A percentile compares a stretch with the other conserved stretches of the same genome.
Conservation (phyloP, 2,329 filamentous ascomycete genomes). For the Xylariaceae sp. region DNA sequence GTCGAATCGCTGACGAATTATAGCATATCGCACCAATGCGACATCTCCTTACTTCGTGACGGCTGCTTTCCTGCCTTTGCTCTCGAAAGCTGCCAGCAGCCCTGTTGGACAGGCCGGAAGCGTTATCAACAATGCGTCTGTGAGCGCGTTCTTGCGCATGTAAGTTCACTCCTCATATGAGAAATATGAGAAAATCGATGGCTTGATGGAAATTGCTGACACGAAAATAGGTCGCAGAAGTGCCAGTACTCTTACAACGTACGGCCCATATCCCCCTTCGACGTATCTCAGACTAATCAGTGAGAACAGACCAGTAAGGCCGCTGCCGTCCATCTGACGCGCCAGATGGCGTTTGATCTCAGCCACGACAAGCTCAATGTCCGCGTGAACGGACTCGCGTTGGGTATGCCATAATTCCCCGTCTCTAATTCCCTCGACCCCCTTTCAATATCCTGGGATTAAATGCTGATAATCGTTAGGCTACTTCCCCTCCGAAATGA, state of each 20-base stretch:
- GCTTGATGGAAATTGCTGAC: background rate
- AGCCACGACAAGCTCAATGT: conserved; percentile 28
- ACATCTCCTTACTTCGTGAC: conserved; percentile 47
- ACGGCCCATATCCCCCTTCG: background rate
- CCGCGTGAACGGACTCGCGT: conserved; percentile 28
- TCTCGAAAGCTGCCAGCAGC: conserved; percentile 42
- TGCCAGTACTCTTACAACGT: conserved; percentile 29
- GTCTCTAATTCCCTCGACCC: background rate
- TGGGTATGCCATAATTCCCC: conserved; percentile 19
- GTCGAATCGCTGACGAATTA: background rate
- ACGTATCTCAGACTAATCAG: background rate
- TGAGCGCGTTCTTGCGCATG: conserved; percentile 46
- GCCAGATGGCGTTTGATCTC: conserved; percentile 28
- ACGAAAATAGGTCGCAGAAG: conserved; percentile 19
- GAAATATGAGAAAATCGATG: too few relatives aligned
- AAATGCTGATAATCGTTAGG: conserved; percentile 12
- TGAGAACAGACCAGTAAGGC: conserved; percentile 24
- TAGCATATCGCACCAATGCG: conserved; percentile 46
- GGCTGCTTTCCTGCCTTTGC: conserved; percentile 49
- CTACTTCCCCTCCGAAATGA: conserved; percentile 31
- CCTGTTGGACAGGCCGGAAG: conserved; percentile 44
- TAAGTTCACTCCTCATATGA: conserved; percentile 15
- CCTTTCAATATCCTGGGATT: too few relatives aligned
- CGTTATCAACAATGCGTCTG: conserved; percentile 50
- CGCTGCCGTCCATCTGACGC: conserved; percentile 25